A percentile compares a stretch with the other conserved stretches of the same genome.
These are phyloP conservation scores for Podaxis carcinomalis DNA, from an alignment of 768 basidiomycete species.

Conservation along the genomic window DNA sequence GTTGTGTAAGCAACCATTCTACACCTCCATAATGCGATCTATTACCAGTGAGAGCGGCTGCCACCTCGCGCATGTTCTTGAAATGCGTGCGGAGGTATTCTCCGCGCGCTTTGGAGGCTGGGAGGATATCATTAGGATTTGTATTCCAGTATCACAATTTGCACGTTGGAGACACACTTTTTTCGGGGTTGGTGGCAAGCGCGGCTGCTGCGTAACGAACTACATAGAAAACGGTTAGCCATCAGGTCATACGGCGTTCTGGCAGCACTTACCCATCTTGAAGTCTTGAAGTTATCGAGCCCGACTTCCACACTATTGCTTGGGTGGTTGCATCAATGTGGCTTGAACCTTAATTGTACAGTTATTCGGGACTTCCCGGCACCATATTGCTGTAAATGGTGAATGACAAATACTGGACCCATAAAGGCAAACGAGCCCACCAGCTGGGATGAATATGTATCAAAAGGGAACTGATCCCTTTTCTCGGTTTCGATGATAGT, in stretches of 20 bases:
- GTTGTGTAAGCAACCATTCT: background rate
- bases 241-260: slow-evolving; percentile 15
- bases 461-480: too few species aligned
- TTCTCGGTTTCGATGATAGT: too few species aligned
- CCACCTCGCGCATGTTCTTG: slow-evolving; percentile 99
- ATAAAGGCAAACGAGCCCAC: background rate
- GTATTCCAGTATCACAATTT: background rate
- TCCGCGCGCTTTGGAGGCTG: slow-evolving; percentile 89
- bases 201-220: slow-evolving; percentile 94
- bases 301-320: slow-evolving; percentile 26
- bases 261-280: slow-evolving; percentile 60
- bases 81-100: slow-evolving; percentile 99
- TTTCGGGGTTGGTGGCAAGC: slow-evolving; percentile 90
- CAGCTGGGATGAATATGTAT: background rate
- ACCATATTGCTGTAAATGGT: background rate
- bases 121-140: slow-evolving; percentile 13
- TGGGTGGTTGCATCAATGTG: slow-evolving; percentile 24
- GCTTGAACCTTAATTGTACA: slow-evolving; percentile 44
- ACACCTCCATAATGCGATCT: slow-evolving; percentile 3
- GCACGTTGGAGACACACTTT: slow-evolving; percentile 54
- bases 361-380: slow-evolving; percentile 23
- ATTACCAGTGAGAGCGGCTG: slow-evolving; percentile 86
- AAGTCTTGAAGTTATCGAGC: slow-evolving; percentile 49
- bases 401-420: background rate
- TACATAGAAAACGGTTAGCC: slow-evolving; percentile 26